Base-by-base conservation (phyloP, 305 asterid species). In the Fraxinus paxiana region DNA sequence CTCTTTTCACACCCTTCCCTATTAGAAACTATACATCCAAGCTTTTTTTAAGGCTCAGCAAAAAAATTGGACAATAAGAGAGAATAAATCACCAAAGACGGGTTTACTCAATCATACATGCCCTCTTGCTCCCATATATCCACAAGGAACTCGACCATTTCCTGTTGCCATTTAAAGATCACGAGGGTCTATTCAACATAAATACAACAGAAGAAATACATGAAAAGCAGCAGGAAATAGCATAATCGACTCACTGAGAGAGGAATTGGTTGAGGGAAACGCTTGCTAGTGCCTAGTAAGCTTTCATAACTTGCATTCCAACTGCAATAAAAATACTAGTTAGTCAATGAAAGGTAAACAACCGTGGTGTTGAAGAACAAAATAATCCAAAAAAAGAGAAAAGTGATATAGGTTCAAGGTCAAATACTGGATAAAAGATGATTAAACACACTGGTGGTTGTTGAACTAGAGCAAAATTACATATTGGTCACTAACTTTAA, bases 91-190 rank as follows among this genome's bases (percentile, higher is more conserved):
- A 54, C 33, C 77, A 13, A 24, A 69, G 34, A 9, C 4, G 8
- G 61, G 7, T 22, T 82, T 82, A 77, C 31, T 87, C 87, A 91
- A 10, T 89, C 91, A 72, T 85, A 91, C 82, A 91, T 69, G 35
- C 96, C 92, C 80, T 93, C 97, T 79, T 89, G 93, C 84, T 93
- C 97, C 97, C 97, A 93, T 81, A 88, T 82, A 77, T 93, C 97
- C 12, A 89, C 95, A 56, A 93, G 95, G 78, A 93, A 91, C 77
- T 93, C 96, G 4, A 91, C 93, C 92, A 93, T 93, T 83, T 93
- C 96, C 97, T 91, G 88, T 70, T 56, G 79, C 82, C 35, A 15
- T 34, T 80, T 0, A 48, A 78, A 18, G 33, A 63, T 83, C 73
- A 81, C 2, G 7, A 54, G 54, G 56, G 24, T 15, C 70, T 28